Evolutionary conservation across 1,139 yeast genomes (phyloP).

Genomic region (Pichia sorboxylosa): DNA sequence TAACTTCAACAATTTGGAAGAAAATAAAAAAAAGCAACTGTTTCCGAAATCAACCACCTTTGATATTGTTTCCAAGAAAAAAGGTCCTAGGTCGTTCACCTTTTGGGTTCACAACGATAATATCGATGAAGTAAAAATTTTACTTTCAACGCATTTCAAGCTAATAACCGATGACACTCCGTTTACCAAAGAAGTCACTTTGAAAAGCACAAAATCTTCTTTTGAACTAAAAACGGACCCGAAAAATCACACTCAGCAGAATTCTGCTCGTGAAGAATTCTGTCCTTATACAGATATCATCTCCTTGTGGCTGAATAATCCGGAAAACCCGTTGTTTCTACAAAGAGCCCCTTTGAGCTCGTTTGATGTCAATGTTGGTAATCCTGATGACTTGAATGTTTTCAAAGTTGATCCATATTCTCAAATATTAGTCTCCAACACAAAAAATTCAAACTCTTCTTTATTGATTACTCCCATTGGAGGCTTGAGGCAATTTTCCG

Average conservation of each 20-base stretch:
- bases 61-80: constrained; percentile 25
- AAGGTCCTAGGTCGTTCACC: constrained; percentile 24
- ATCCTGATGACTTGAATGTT: constrained; percentile 2
- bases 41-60: constrained; percentile 23
- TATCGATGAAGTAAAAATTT: constrained; percentile 31
- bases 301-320: constrained; percentile 20
- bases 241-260: not conserved
- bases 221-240: constrained; percentile 9
- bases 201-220: constrained; percentile 20
- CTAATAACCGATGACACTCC: constrained; percentile 22
- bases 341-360: constrained; percentile 6
- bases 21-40: constrained; percentile 1
- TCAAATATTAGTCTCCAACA: constrained; percentile 11
- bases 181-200: constrained; percentile 8
- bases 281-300: constrained; percentile 19
- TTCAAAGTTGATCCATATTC: constrained; percentile 12
- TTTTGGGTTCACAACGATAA: constrained; percentile 36
- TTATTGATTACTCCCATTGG: constrained; percentile 38
- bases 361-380: constrained; percentile 1
- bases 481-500: constrained; percentile 37
- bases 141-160: constrained; percentile 23
- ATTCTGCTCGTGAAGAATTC: constrained; percentile 8
- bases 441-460: constrained; percentile 8
- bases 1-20: not conserved
- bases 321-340: constrained; percentile 13